A percentile compares a stretch with the other conserved stretches of the same genome.
These are phyloP conservation scores for Aphanocladium album DNA, from an alignment of 2,329 filamentous ascomycete genomes.

Conservation along the genomic window DNA sequence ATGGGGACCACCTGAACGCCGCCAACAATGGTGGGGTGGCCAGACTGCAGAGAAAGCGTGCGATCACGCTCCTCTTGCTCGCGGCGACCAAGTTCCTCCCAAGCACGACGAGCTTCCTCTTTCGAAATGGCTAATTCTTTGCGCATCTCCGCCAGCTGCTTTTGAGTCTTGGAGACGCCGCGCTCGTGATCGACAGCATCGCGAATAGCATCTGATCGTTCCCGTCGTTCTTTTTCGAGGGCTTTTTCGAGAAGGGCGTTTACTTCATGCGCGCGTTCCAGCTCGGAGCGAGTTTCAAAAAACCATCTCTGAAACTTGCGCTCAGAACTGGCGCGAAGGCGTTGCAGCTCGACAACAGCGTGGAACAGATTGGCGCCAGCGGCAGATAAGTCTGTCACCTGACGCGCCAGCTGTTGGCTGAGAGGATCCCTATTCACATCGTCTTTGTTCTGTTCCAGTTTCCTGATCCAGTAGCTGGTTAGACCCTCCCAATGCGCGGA, in stretches of 20 bases:
- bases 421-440: constrained; percentile 79
- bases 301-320: constrained; percentile 99
- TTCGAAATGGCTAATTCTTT: constrained; percentile 93
- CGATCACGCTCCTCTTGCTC: constrained; percentile 91
- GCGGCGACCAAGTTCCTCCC: constrained; percentile 91
- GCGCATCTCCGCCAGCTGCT: constrained; percentile 81
- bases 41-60: constrained; percentile 77
- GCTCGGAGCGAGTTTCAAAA: constrained; percentile 84
- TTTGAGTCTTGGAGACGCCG: constrained; percentile 70
- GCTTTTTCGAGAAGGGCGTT: constrained; percentile 73
- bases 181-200: constrained; percentile 62
- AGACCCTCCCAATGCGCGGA: constrained; percentile 98
- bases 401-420: constrained; percentile 81
- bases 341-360: constrained; percentile 91
- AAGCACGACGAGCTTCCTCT: constrained; percentile 89
- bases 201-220: constrained; percentile 61
- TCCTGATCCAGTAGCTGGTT: constrained; percentile 94
- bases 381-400: constrained; percentile 95
- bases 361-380: constrained; percentile 97
- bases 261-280: constrained; percentile 78
- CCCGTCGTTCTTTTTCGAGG: constrained; percentile 68
- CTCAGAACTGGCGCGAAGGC: constrained; percentile 88
- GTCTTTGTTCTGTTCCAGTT: constrained; percentile 83
- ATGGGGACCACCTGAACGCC: constrained; percentile 95
- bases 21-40: constrained; percentile 82